Evolutionary conservation across 2,329 filamentous ascomycete genomes (phyloP), one percentile per base, ranked within the genome.

Genomic region (Ophiostoma perfectum): DNA sequence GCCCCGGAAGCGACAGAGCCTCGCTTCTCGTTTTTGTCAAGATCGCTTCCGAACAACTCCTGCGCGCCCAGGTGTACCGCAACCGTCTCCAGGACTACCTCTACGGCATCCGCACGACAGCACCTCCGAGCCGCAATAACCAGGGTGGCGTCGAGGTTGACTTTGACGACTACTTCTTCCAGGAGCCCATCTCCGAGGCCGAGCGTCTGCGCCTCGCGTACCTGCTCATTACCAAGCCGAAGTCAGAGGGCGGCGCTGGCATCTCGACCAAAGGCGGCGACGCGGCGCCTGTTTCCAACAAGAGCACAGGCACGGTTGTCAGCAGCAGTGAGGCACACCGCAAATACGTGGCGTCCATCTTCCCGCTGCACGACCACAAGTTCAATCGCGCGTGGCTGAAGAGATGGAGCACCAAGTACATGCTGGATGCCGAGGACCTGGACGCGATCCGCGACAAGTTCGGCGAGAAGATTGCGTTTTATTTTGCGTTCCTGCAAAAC

Each of bases 11-110:
- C 64, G 87, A 90, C 72, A 85, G 88, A 41, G 83, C 86, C 68
- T 91, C 91, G 3, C 81, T 98, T 52, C 83, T 98, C 64, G 80
- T 98, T 73, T 97, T 97, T 76, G 84, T 93, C 75, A 90, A 89
- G 75, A 86, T 96, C 58, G 88, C 90, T 47, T 93, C 92, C 36
- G 84, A 90, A 71, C 83, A 88, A 73, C 86, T 93, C 72, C 83
- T 99, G 70, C 86, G 86, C 70, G 87, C 88, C 72, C 91, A 96
- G 74, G 86, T 97, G 65, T 96, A 97, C 78, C 87, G 92, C 72
- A 91, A 91, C 68, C 88, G 95, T 72, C 88, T 97, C 18, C 91
- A 93, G 76, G 95, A 98, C 79, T 99, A 93, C 92, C 86, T 98
- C 45, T 90, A 95, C 76, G 93, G 93, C 66, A 90, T 97, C 67